Base-by-base conservation (phyloP, 345 rosid genomes). In the Moricandia moricandioides region DNA sequence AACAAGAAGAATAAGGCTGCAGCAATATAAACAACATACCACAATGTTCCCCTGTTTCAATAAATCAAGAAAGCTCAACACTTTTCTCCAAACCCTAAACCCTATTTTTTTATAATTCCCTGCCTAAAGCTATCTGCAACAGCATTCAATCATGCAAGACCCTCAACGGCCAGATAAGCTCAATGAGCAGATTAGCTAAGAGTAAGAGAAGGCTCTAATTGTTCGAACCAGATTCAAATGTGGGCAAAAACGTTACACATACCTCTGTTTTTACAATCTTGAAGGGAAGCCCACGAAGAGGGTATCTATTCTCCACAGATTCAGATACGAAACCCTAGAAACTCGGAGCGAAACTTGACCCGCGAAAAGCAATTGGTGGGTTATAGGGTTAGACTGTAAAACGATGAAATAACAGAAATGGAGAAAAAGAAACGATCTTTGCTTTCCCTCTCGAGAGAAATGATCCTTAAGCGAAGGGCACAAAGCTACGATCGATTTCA, bases 301-400 rank as follows among this genome's bases (percentile, higher is more conserved):
- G 70, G 21, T 39, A 62, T 51, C 4, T 8, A 27, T 52, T 68
- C 62, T 62, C 74, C 37, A 6, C 62, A 55, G 71, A 68, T 62
- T 69, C 71, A 68, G 78, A 73, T 40, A 55, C 67, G 82, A 35
- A 79, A 79, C 78, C 82, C 82, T 79, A 79, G 35, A 68, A 68
- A 2, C 56, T 54, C 62, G 71, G 73, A 56, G 27, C 70, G 59
- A 67, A 62, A 33, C 71, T 73, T 62, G 70, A 73, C 74, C 29
- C 62, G 67, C 37, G 7, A 6, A 66, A 30, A 30, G 39, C 54
- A 78, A 78, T 67, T 37, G 12, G 52, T 45, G 62, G 54, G 40
- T 33, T 29, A 24, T 55, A 55, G 80, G 64, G 69, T 71, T 71
- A 35, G 62, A 62, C 1, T 62, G 6, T 34, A 33, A 62, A 67